Conservation (phyloP, 1,284 basidiomycete genomes). For the Malassezia equina region DNA sequence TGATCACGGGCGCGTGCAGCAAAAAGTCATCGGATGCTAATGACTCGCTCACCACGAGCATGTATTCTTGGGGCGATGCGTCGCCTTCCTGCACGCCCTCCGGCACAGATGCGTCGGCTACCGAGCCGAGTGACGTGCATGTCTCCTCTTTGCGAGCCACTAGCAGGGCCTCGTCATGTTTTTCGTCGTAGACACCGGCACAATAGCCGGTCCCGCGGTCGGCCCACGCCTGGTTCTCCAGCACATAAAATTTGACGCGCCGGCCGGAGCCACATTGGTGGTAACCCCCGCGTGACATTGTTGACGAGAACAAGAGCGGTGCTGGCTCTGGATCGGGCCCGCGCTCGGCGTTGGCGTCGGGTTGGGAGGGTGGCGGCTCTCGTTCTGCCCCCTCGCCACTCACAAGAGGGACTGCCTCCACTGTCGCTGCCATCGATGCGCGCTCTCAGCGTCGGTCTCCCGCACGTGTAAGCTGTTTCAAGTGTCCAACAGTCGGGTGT, state of each 20-base stretch:
- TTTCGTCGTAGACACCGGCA: constrained; percentile 46
- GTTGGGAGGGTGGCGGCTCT: background rate
- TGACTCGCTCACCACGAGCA: constrained; percentile 39
- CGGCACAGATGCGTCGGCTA: constrained; percentile 27
- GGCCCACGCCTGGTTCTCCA: constrained; percentile 41
- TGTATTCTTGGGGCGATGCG: constrained; percentile 25
- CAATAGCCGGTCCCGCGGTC: constrained; percentile 46
- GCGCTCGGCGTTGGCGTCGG: background rate
- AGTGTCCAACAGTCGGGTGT: background rate
- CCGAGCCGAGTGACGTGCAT: constrained; percentile 33
- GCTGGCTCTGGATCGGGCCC: background rate
- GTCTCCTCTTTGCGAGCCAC: constrained; percentile 40
- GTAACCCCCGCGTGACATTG: constrained; percentile 36
- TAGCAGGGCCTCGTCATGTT: constrained; percentile 38
- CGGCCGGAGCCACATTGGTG: constrained; percentile 47
- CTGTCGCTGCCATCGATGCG: background rate
- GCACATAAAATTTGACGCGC: constrained; percentile 44
- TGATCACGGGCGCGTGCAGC: constrained; percentile 37
- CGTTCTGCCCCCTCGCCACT: background rate
- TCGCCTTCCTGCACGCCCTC: constrained; percentile 47
- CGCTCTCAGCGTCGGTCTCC: background rate
- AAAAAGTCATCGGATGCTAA: constrained; percentile 42
- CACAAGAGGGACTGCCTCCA: background rate
- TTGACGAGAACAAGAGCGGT: constrained; percentile 22
- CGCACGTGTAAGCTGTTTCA: background rate